A percentile compares a stretch with the other conserved stretches of the same genome.
Conservation (phyloP, 345 rosid genomes). For the Eucalyptus lansdowneana region DNA sequence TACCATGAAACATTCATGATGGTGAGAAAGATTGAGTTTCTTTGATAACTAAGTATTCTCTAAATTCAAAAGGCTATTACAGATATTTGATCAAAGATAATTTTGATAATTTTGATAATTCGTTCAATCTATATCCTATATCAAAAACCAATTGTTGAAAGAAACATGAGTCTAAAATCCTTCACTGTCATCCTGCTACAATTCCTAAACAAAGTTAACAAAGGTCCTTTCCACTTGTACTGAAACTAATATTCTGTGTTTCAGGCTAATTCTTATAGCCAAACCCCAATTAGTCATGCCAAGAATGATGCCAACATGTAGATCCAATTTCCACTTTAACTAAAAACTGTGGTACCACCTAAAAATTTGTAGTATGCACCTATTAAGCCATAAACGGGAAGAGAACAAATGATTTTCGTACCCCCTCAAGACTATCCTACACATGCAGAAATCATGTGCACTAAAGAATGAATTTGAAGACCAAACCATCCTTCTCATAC, state of each 20-base stretch:
- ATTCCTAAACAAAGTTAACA: not conserved
- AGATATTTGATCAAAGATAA: too few species aligned
- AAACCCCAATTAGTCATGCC: not conserved
- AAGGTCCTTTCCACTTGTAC: not conserved
- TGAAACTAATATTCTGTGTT: not conserved
- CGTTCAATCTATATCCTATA: not conserved
- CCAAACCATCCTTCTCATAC: constrained; percentile 15
- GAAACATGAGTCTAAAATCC: not conserved
- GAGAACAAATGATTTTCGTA: not conserved
- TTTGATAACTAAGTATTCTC: not conserved
- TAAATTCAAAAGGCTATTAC: not conserved
- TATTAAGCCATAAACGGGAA: not conserved
- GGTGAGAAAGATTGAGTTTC: not conserved
- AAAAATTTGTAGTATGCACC: not conserved
- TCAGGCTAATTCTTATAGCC: not conserved
- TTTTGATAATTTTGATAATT: too few species aligned
- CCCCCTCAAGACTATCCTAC: not conserved
- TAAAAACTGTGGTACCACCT: not conserved
- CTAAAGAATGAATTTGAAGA: not conserved
- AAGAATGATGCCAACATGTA: not conserved
- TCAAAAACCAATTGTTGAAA: not conserved
- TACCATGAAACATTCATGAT: not conserved
- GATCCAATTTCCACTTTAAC: not conserved
- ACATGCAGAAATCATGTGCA: not conserved
- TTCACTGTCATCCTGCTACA: not conserved